Evolutionary conservation across 1,284 basidiomycete species (phyloP).

Genomic region (Naganishia liquefaciens): DNA sequence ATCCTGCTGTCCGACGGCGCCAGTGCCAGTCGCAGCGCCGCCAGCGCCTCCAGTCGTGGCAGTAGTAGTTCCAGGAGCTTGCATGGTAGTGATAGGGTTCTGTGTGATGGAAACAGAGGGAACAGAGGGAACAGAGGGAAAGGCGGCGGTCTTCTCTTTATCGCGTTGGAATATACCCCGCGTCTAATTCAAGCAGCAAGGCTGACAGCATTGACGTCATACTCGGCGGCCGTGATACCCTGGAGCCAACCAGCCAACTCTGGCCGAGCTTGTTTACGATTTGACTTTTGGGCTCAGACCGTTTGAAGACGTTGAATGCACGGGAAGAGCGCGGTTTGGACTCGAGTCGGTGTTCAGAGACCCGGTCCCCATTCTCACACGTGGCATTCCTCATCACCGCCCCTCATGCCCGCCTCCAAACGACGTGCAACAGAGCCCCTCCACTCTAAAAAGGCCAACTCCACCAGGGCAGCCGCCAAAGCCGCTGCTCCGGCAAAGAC

Average conservation of each 20-base stretch:
- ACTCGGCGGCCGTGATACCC: background rate
- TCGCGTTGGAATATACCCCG: background rate
- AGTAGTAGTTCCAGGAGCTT: constrained; percentile 26
- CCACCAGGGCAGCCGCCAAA: constrained; percentile 14
- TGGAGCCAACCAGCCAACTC: constrained; percentile 1
- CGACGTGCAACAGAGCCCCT: background rate
- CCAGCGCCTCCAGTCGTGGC: constrained; percentile 12
- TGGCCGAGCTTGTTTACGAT: constrained; percentile 5
- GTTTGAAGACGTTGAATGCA: no score
- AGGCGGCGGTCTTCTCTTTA: background rate
- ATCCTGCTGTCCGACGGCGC: constrained; percentile 46
- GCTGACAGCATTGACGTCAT: background rate
- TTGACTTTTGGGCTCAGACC: background rate
- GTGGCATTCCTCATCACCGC: no score
- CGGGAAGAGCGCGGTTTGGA: background rate
- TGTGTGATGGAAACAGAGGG: background rate
- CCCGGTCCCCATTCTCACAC: background rate
- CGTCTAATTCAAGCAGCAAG: background rate
- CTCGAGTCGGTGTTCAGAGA: background rate
- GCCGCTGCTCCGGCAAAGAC: constrained; percentile 24
- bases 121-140: background rate
- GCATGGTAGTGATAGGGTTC: constrained; percentile 4
- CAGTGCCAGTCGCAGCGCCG: constrained; percentile 8
- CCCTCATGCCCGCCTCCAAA: constrained; percentile 20
- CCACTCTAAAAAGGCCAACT: constrained; percentile 17